phyloP scores from a whole-genome alignment of 140 eudicot species.

The Bidens hawaiensis region DNA sequence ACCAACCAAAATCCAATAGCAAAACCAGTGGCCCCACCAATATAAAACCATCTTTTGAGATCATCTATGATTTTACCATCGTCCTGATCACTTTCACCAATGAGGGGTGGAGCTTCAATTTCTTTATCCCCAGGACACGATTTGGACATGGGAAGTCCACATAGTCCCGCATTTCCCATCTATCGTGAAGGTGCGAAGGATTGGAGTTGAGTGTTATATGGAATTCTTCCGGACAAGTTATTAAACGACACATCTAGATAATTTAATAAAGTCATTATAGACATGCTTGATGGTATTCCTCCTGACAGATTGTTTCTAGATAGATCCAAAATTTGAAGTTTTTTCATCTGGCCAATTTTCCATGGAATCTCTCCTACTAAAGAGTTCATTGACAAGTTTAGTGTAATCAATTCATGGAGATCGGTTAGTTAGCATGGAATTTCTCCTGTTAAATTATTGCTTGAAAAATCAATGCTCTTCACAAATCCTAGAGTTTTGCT shows the following conservation, averaged over 20 bases:
- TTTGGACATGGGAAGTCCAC: background rate
- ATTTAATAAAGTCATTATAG: background rate
- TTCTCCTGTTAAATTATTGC: slow-evolving; percentile 22
- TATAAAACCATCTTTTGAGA: too few species aligned
- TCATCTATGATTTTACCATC: background rate
- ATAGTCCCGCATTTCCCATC: background rate
- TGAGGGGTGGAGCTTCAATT: background rate
- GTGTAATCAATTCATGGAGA: background rate
- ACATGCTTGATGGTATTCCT: too few species aligned
- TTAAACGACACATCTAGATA: background rate
- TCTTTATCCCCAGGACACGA: background rate
- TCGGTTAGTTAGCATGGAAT: too few species aligned
- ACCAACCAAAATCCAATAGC: background rate
- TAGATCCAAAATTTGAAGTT: too few species aligned
- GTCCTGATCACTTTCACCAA: background rate
- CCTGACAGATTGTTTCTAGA: too few species aligned
- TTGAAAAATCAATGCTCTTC: slow-evolving; percentile 23
- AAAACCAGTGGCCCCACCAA: too few species aligned
- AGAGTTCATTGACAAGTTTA: slow-evolving; percentile 20
- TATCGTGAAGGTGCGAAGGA: background rate
- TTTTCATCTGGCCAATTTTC: too few species aligned
- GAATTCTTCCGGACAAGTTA: background rate
- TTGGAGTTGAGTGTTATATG: slow-evolving; percentile 1
- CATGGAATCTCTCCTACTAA: background rate
- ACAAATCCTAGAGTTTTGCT: slow-evolving; percentile 11